These are phyloP conservation scores for Smittium culicis DNA, from an alignment of 371 early-diverging fungal genomes.

Conservation along the genomic window DNA sequence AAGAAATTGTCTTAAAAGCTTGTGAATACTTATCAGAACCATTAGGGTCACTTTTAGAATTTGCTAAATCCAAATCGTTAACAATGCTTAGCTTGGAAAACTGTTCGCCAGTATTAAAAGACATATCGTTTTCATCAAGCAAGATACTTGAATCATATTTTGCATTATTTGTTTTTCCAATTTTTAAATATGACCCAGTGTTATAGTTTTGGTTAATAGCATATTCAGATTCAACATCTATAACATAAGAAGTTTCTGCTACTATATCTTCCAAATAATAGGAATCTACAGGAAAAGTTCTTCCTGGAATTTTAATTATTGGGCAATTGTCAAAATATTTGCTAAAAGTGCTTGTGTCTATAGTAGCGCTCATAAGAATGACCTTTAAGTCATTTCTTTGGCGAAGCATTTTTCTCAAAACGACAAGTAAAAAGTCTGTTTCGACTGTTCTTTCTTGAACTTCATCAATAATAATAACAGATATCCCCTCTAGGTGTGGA, in stretches of 20 bases:
- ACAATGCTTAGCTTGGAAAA: neutral
- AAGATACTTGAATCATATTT: neutral
- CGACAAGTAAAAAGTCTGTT: slow-evolving; percentile 39
- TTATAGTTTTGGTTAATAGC: slow-evolving; percentile 14
- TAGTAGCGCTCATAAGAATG: slow-evolving; percentile 76
- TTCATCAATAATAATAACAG: slow-evolving; percentile 64
- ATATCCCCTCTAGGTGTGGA: slow-evolving; percentile 43
- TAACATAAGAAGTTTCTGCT: slow-evolving; percentile 22
- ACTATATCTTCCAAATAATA: slow-evolving; percentile 61
- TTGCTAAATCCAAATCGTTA: neutral
- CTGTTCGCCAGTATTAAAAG: neutral
- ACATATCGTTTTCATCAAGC: neutral
- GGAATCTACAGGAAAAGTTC: slow-evolving; percentile 62
- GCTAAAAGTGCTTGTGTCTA: slow-evolving; percentile 48
- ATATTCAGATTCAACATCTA: slow-evolving; percentile 11
- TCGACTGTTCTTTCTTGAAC: slow-evolving; percentile 55
- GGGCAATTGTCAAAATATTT: slow-evolving; percentile 52
- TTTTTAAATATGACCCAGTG: neutral
- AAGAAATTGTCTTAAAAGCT: neutral
- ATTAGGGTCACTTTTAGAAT: neutral
- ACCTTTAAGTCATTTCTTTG: slow-evolving; percentile 41
- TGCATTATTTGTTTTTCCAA: neutral
- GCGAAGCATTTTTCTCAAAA: slow-evolving; percentile 39
- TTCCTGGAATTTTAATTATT: slow-evolving; percentile 59
- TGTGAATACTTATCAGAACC: neutral